A percentile compares a stretch with the other conserved stretches of the same genome.
These are phyloP conservation scores for Multifurca ochricompacta DNA, from an alignment of 768 basidiomycete genomes.

Conservation along the genomic window DNA sequence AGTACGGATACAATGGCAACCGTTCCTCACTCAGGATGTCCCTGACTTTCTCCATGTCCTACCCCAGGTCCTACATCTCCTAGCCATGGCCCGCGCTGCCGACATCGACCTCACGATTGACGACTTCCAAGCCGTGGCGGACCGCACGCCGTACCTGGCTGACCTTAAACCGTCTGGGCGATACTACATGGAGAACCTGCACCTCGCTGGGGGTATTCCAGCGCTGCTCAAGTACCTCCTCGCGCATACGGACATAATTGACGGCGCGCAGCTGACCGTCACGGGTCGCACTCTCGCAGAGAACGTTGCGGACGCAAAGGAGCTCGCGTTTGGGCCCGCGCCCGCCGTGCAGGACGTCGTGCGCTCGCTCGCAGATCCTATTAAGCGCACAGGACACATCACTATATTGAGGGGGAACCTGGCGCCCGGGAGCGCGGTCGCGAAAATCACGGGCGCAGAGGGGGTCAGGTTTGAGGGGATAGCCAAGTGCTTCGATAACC, in stretches of 20 bases:
- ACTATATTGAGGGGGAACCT: constrained; percentile 86
- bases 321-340: constrained; percentile 50
- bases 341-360: constrained; percentile 60
- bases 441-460: constrained; percentile 92
- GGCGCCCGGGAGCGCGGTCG: constrained; percentile 79
- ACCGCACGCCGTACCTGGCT: constrained; percentile 79
- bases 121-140: constrained; percentile 75
- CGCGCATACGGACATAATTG: constrained; percentile 69
- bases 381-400: constrained; percentile 83
- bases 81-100: constrained; percentile 80
- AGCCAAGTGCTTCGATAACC: constrained; percentile 45
- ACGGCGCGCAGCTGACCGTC: constrained; percentile 78
- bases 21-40: not conserved
- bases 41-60: not conserved
- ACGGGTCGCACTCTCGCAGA: constrained; percentile 87
- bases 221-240: constrained; percentile 79
- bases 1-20: constrained; percentile 29
- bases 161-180: constrained; percentile 80
- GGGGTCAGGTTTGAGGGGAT: constrained; percentile 75
- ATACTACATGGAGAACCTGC: constrained; percentile 88
- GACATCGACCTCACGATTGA: constrained; percentile 70
- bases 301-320: constrained; percentile 72
- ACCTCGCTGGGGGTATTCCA: constrained; percentile 78
- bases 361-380: constrained; percentile 60
- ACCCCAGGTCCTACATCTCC: constrained; percentile 64